Conservation (phyloP, 2,329 filamentous ascomycete species). For the Paecilomyces sp. region DNA sequence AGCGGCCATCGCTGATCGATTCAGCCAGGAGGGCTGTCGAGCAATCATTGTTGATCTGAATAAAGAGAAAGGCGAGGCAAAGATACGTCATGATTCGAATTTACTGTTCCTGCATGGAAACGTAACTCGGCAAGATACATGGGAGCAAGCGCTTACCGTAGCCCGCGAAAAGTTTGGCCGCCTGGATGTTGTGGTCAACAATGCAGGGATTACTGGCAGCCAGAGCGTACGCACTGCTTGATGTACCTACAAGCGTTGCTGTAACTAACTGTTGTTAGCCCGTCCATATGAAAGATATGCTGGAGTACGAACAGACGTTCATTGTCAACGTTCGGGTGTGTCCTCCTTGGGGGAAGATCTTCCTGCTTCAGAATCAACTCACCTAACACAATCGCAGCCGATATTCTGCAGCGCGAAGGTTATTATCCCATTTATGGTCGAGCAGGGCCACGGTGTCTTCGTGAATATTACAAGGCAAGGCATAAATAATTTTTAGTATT, state of each 20-base stretch:
- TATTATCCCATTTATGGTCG: slow-evolving; percentile 4
- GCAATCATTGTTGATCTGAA: slow-evolving; percentile 7
- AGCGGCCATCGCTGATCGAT: slow-evolving; percentile 6
- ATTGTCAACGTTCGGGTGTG: no score
- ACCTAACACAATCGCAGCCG: slow-evolving; percentile 3
- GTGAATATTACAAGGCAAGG: slow-evolving; percentile 5
- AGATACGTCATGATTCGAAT: not conserved
- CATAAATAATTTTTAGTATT: no score
- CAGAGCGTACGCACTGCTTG: no score
- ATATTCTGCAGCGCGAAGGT: slow-evolving; percentile 6
- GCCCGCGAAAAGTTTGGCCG: slow-evolving; percentile 5
- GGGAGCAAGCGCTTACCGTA: not conserved
- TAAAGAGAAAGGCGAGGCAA: not conserved
- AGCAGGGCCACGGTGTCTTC: slow-evolving; percentile 6
- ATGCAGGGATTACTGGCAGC: slow-evolving; percentile 1
- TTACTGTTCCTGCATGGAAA: not conserved
- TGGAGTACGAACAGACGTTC: no score
- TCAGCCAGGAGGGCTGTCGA: slow-evolving; percentile 3
- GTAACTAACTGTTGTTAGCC: no score
- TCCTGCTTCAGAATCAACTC: no score
- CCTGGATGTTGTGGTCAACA: slow-evolving; percentile 12
- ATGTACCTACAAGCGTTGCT: no score
- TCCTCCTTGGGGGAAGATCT: no score
- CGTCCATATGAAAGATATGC: no score
- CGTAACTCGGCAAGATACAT: not conserved